These are phyloP conservation scores for Bjerkandera adusta DNA, from an alignment of 1,284 basidiomycete species.

Conservation along the genomic window DNA sequence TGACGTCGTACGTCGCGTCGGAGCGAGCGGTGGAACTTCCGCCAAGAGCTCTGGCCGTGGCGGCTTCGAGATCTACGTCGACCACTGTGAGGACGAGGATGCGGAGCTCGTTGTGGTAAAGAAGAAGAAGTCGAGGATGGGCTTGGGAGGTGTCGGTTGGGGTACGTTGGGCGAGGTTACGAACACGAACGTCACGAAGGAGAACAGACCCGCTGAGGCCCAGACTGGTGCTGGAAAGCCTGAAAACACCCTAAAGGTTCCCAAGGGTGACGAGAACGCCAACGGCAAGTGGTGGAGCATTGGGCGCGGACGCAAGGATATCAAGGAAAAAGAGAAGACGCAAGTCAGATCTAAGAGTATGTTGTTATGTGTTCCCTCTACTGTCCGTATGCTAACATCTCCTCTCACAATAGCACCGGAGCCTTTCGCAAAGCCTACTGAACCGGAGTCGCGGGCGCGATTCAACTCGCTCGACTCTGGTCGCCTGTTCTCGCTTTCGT, in stretches of 20 bases:
- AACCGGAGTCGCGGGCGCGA: slow-evolving; percentile 40
- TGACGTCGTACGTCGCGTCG: slow-evolving; percentile 60
- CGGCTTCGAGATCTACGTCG: slow-evolving; percentile 73
- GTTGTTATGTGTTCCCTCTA: slow-evolving; percentile 19
- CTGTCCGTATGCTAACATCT: background rate
- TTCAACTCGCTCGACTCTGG: slow-evolving; percentile 68
- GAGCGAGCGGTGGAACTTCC: too few relatives aligned
- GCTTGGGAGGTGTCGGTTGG: slow-evolving; percentile 63
- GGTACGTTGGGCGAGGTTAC: slow-evolving; percentile 52
- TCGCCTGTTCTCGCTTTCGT: slow-evolving; percentile 1
- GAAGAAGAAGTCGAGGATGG: slow-evolving; percentile 72
- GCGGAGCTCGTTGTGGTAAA: slow-evolving; percentile 72
- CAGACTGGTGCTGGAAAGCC: too few relatives aligned
- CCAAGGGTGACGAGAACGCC: slow-evolving; percentile 57
- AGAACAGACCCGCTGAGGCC: slow-evolving; percentile 22
- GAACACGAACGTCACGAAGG: slow-evolving; percentile 36
- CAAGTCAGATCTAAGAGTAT: slow-evolving; percentile 43
- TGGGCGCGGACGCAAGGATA: slow-evolving; percentile 65
- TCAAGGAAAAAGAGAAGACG: slow-evolving; percentile 38
- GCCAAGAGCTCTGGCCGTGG: slow-evolving; percentile 31
- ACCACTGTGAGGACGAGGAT: slow-evolving; percentile 58
- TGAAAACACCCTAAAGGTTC: slow-evolving; percentile 38
- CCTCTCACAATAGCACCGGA: slow-evolving; percentile 12
- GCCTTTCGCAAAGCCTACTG: slow-evolving; percentile 15
- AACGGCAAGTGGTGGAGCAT: slow-evolving; percentile 72